Percentiles rank a stretch among this genome's conserved stretches.
Evolutionary conservation across 495 filamentous ascomycete genomes (phyloP).

Genomic region (Penicillium robsamsonii): DNA sequence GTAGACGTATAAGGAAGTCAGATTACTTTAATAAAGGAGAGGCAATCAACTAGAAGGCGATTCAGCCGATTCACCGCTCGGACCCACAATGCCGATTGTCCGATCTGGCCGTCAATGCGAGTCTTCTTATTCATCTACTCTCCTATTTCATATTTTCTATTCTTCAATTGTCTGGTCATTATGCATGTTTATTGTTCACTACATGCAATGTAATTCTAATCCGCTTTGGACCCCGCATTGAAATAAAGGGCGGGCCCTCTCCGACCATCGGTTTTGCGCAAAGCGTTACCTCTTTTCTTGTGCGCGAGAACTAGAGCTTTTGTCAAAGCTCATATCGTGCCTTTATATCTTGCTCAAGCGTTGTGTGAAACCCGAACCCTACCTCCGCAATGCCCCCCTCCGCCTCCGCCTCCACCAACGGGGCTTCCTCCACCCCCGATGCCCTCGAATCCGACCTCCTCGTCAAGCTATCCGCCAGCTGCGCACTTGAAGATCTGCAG

Average conservation of each 20-base stretch:
- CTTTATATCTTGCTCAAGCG: not conserved
- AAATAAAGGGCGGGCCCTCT: constrained; percentile 10
- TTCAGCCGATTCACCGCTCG: constrained; percentile 8
- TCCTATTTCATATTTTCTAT: not conserved
- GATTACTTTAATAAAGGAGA: not conserved
- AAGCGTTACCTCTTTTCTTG: constrained; percentile 1
- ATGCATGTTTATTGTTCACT: not conserved
- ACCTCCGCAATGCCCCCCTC: constrained; percentile 28
- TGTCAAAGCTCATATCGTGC: not conserved
- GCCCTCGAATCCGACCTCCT: constrained; percentile 48
- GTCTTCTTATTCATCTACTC: constrained; percentile 1
- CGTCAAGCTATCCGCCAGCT: constrained; percentile 40
- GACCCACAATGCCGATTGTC: constrained; percentile 14
- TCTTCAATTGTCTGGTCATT: constrained; percentile 3
- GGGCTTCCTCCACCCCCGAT: constrained; percentile 28
- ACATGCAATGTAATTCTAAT: constrained; percentile 15
- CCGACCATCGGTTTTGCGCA: constrained; percentile 4
- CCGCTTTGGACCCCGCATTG: constrained; percentile 5
- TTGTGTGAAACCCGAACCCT: not conserved
- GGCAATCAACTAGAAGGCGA: not conserved
- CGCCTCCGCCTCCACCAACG: constrained; percentile 26
- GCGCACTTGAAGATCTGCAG: constrained; percentile 46
- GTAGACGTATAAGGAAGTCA: not conserved
- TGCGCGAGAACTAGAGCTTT: constrained; percentile 2
- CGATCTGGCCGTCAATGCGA: constrained; percentile 11